Evolutionary conservation across 768 basidiomycete genomes (phyloP).

Genomic region (Boletellus sp.): DNA sequence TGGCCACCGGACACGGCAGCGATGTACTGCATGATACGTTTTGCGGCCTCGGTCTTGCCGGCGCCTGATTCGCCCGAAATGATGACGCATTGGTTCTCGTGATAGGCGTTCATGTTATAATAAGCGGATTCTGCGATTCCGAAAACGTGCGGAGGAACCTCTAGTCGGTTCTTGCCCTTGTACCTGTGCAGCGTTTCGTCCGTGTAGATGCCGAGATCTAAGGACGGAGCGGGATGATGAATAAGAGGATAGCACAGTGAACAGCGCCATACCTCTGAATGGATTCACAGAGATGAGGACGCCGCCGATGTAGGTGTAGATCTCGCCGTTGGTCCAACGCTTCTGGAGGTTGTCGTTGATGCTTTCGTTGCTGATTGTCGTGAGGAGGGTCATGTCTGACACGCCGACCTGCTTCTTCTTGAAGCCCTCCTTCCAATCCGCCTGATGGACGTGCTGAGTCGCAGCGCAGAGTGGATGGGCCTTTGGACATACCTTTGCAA

Average conservation of each 20-base stretch:
- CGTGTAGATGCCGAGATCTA: slow-evolving; percentile 98
- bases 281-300: slow-evolving; percentile 99
- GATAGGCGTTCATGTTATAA: slow-evolving; percentile 99
- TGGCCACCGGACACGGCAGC: slow-evolving; percentile 91
- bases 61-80: slow-evolving; percentile 99
- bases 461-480: slow-evolving; percentile 4
- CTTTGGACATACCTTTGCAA: slow-evolving; percentile 63
- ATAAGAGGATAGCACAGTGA: neutral
- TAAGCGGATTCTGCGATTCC: slow-evolving; percentile 95
- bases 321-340: slow-evolving; percentile 91
- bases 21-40: slow-evolving; percentile 99
- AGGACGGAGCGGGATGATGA: slow-evolving; percentile 3
- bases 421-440: slow-evolving; percentile 99
- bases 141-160: slow-evolving; percentile 98
- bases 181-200: slow-evolving; percentile 82
- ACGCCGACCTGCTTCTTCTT: slow-evolving; percentile 99
- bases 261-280: slow-evolving; percentile 67
- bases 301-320: slow-evolving; percentile 98
- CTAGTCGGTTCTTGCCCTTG: slow-evolving; percentile 95
- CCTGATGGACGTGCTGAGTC: slow-evolving; percentile 44
- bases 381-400: slow-evolving; percentile 96
- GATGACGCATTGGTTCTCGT: slow-evolving; percentile 99
- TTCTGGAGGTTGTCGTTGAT: slow-evolving; percentile 98
- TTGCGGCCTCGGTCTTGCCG: slow-evolving; percentile 98
- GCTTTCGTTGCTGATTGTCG: slow-evolving; percentile 94